phyloP scores from a whole-genome alignment of 2,329 filamentous ascomycete species.

The Pseudogymnoascus sp. region DNA sequence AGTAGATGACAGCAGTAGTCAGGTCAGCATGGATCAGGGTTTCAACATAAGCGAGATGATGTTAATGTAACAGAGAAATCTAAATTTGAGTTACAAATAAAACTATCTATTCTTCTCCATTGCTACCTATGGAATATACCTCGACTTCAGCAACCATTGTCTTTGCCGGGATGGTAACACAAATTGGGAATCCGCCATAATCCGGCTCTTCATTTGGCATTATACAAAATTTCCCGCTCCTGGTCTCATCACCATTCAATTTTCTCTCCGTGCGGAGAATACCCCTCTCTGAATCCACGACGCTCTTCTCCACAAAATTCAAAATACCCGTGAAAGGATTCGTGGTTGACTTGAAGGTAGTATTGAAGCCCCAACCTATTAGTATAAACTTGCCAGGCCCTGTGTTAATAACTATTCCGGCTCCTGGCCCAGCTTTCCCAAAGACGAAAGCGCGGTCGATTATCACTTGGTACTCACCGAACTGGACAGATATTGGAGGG shows the following conservation, averaged over 20 bases:
- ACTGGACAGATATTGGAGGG: constrained; percentile 10
- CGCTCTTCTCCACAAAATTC: constrained; percentile 33
- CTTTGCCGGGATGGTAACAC: constrained; percentile 42
- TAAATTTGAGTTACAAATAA: neutral
- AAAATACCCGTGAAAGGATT: constrained; percentile 28
- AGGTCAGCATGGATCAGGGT: no score
- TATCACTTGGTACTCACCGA: constrained; percentile 28
- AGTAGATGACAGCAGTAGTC: no score
- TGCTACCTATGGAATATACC: constrained; percentile 26
- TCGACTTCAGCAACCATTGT: constrained; percentile 39
- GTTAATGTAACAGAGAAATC: no score
- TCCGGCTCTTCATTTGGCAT: constrained; percentile 50
- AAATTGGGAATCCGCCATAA: constrained; percentile 47
- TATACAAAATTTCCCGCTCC: constrained; percentile 38
- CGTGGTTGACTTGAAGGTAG: constrained; percentile 20
- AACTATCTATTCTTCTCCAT: neutral
- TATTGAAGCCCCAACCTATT: constrained; percentile 37
- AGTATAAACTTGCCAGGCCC: constrained; percentile 33
- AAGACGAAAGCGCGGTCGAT: constrained; percentile 39
- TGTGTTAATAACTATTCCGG: constrained; percentile 35
- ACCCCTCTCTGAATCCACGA: constrained; percentile 29
- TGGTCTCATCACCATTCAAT: constrained; percentile 38
- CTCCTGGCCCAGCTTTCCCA: constrained; percentile 33
- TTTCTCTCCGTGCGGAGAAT: constrained; percentile 29
- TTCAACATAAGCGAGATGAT: no score